Base-by-base conservation (phyloP, 306 rosid genomes). In the Abrus precatorius region DNA sequence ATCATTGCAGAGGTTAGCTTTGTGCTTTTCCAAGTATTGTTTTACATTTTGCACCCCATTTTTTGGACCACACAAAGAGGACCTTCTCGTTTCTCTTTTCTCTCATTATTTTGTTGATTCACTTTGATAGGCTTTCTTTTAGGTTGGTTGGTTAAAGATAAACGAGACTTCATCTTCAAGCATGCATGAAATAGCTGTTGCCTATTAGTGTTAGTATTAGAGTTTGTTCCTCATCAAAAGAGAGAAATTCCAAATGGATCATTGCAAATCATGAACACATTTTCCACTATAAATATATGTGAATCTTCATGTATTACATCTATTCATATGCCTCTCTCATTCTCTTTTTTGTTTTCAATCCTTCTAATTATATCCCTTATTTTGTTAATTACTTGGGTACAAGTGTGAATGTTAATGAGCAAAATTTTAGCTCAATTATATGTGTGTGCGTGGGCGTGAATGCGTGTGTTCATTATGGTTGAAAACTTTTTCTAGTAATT, bases 31-130 rank as follows among this genome's bases (percentile, higher is more conserved):
- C 69, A 80, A 65, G 59, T 34, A 44, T 82, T 32, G 70, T 86
- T 83, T 79, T 80, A 76, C 93, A 84, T 55, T 84, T 47, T 88
- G 92, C 87, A 59, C 83, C 91, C 89, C 83, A 86, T 82, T 82
- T 53, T 9, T 33, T 87, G 88, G 87, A 93, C 97, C 94, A 83
- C 84, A 44, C 61, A 70, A 69, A 63, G 68, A 49, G 59, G 29
- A 67, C 78, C 45, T 40, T 81, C 74, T 60, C 13, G 45, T n/a
- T 60, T 82, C 77, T 74, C 59, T 80, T 20, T 81, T 81, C 76
- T 50, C 73, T 68, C 62, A 81, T 74, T 75, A 82, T 75, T 47
- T 20, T 82, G 57, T 76, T 76, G 47, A 76, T 76, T 81, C 85
- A 76, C 79, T 82, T 78, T 70, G 20, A 13, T 52, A 70, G 78